Evolutionary conservation across 106 monocot species (phyloP).

Genomic region (Amphibolis antarctica): DNA sequence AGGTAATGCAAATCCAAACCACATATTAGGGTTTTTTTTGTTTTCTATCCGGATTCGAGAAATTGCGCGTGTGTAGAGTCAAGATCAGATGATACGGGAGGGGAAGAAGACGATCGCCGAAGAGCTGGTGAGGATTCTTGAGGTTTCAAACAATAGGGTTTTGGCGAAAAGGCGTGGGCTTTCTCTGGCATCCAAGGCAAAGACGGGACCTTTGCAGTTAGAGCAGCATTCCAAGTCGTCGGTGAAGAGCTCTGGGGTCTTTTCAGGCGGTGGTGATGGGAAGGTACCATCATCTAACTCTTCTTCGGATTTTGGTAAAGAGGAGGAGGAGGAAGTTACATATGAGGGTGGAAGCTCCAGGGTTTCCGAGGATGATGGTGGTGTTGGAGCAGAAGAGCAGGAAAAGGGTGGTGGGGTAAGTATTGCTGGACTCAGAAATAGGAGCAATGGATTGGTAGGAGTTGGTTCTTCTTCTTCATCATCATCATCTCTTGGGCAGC

Average conservation of each 20-base stretch:
- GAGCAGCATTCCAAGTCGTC: neutral
- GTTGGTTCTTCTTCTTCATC: neutral
- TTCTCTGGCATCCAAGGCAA: constrained; percentile 9
- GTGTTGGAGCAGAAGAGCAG: neutral
- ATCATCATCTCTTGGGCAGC: neutral
- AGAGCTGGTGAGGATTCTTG: constrained; percentile 39
- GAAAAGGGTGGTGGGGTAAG: neutral
- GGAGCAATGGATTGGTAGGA: neutral
- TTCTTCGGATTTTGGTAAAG: neutral
- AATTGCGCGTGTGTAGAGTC: constrained; percentile 25
- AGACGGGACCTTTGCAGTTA: neutral
- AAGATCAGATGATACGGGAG: constrained; percentile 59
- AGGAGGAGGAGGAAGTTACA: neutral
- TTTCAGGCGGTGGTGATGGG: neutral
- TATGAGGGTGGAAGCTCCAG: neutral
- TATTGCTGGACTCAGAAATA: neutral
- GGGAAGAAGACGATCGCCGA: constrained; percentile 48
- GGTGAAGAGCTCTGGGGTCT: too few species aligned
- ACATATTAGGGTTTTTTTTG: neutral
- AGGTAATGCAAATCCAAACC: constrained; percentile 44
- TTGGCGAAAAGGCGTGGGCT: constrained; percentile 15
- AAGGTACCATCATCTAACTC: neutral
- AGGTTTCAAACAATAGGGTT: constrained; percentile 37
- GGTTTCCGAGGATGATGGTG: neutral
- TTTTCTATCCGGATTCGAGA: neutral